Base-by-base conservation (phyloP, 768 basidiomycete genomes). In the Tricholoma sp. region DNA sequence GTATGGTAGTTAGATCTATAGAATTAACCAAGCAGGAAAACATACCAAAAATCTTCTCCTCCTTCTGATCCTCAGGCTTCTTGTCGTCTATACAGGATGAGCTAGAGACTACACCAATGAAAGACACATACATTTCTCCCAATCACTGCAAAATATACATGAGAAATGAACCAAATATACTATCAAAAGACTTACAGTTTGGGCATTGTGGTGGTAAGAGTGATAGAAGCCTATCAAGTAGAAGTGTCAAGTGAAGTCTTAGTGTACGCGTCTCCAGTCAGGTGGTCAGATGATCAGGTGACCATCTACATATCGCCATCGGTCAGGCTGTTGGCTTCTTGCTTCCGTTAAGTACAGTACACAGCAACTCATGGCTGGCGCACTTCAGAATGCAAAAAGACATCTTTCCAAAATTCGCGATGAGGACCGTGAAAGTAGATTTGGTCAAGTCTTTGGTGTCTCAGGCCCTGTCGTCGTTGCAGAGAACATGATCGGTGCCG, bases 381-480 rank as follows among this genome's bases (percentile, higher is more conserved):
- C 91, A 65, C 84, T 96, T 67, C 81, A 88, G 60, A 95, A 94
- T 69, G 94, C 94, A 62, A 91, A 88, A 79, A 83, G 80, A 72
- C 80, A 91, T 71, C 84, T 98, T 57, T 80, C 84, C 66, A 96
- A 89, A 81, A 85, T 98, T 71, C 77, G 80, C 56, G 88, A 98
- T 81, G 95, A 96, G 72, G 90, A 96, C 61, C 80, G 81, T 49
- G 95, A 97, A 75, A 88, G 86, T 60, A 80, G 80, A 61, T 92
- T 91, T 64, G 94, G 92, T 56, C 83, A 87, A 64, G 94, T 96
- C 7, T 94, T 83, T 70, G 95, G 95, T 59, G 97, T 99, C 39
- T 99, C 97, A 37, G 97, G 97, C 42, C 97, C 97, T 51, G 96
- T 98, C 77, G 96, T 99, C 66, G 86, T 98, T 68, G 95, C 94